phyloP scores from a whole-genome alignment of 2,329 filamentous ascomycete species.

The Aspergillus ustus region DNA sequence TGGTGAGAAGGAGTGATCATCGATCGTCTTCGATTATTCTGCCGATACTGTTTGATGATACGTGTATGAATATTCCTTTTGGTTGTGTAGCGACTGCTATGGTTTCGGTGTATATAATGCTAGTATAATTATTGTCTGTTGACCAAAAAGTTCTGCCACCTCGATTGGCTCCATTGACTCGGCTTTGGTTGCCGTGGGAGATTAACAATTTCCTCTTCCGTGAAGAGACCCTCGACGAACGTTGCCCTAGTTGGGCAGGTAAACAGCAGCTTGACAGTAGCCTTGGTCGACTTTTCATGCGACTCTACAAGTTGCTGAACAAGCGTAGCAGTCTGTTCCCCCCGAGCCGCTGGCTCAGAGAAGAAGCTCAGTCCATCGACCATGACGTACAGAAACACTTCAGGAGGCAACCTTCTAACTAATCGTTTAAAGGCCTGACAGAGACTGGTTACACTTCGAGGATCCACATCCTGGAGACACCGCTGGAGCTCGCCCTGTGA shows the following conservation, averaged over 20 bases:
- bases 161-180: not conserved
- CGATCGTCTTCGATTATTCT: not conserved
- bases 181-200: not conserved
- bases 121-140: not conserved
- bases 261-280: not conserved
- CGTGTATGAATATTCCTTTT: not conserved
- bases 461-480: not conserved
- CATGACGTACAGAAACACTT: not conserved
- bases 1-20: not conserved
- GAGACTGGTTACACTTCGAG: not conserved
- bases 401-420: not conserved
- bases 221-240: not conserved
- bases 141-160: not conserved
- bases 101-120: not conserved
- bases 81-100: not conserved
- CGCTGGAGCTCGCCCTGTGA: not conserved
- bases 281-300: not conserved
- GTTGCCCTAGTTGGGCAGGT: not conserved
- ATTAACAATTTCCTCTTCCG: not conserved
- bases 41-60: not conserved
- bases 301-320: not conserved
- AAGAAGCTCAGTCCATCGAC: not conserved
- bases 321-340: not conserved
- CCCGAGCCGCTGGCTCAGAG: not conserved
- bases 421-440: not conserved